Evolutionary conservation across 2,329 filamentous ascomycete species (phyloP), one percentile per base, ranked within the genome.

Genomic region (Claviceps fusiformis): DNA sequence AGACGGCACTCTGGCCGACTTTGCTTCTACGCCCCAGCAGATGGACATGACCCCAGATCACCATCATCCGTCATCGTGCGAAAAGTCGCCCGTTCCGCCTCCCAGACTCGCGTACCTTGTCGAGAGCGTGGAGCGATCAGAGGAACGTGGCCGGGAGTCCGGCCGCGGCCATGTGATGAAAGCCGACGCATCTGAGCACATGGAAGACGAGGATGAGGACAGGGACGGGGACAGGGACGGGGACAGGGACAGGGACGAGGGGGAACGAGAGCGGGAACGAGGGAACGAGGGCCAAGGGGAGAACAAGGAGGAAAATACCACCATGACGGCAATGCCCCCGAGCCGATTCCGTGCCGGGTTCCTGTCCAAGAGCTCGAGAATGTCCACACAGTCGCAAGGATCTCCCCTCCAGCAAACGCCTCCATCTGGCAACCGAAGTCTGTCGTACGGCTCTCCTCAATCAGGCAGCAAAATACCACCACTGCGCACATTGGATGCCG

Each of bases 271-370:
- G 4, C n/a, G n/a, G n/a, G n/a, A n/a, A n/a, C n/a, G n/a, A n/a
- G n/a, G n/a, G n/a, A n/a, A n/a, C n/a, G n/a, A n/a, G n/a, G n/a
- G n/a, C n/a, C n/a, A n/a, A n/a, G n/a, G n/a, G 3, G 44, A 46
- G 3, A 17, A 29, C 19, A n/a, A 47, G 7, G 45, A 78, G 47
- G 62, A 67, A 15, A 68, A 56, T 17, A 67, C 60, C 49, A 58
- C 61, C 49, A 55, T 58, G 29, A 56, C 64, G 17, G 27, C 15
- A 15, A 43, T 47, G 27, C 62, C 70, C 39, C 80, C 81, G 52
- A 87, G 80, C 70, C 81, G 92, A 47, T 97, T 97, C 72, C 88
- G 95, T 63, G 80, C 90, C 2, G 92, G 92, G 5, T 95, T 95
- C 68, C 73, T 97, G 29, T 83, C 87, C 73, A 80, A 79, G 65